Base-by-base conservation (phyloP, 2,329 filamentous ascomycete genomes). In the Alternaria triticina region DNA sequence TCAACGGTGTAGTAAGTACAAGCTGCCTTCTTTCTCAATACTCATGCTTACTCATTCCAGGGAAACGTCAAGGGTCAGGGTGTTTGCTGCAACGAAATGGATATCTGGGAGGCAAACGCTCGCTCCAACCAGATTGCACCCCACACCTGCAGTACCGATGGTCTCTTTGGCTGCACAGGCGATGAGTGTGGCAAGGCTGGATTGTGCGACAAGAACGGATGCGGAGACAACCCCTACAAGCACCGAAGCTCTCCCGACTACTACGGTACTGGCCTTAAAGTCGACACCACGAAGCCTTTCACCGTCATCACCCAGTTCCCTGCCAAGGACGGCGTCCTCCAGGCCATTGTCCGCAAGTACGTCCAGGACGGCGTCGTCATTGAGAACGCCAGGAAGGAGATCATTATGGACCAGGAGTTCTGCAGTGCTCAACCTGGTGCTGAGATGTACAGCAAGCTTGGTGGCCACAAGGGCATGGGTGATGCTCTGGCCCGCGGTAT, bases 231-330 rank as follows among this genome's bases (percentile, higher is more conserved):
- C 68, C 74, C 77, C 5, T 80, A 79, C 65, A 64, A 64, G 28
- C 58, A 60, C 17, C 59, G 63, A 28, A 66, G 62, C 11, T 73
- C 68, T 25, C 72, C 72, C 55, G 56, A 66, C 45, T 78, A 69
- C 67, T 79, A 79, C 51, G 74, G 71, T 10, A 66, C 59, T 12
- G 61, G 66, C 27, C 64, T 71, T 25, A 88, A 81, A 54, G 81
- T 91, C 69, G 86, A 90, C 75, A 89, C 88, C 58, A 85, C 78
- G 66, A 82, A 83, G 74, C 86, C 86, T 70, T 78, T 91, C 70
- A 91, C 89, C 9, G 88, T 91, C 23, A 86, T 91, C 61, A 91
- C 89, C 10, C 89, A 91, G 77, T 91, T 91, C 82, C 79, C 88
- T 69, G 87, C 86, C 57, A 87, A 84, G 54, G 77, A 83, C 62